Percentiles rank a stretch among this genome's conserved stretches.
These are phyloP conservation scores for Microascus cirrosus DNA, from an alignment of 2,329 filamentous ascomycete genomes.

Conservation along the genomic window DNA sequence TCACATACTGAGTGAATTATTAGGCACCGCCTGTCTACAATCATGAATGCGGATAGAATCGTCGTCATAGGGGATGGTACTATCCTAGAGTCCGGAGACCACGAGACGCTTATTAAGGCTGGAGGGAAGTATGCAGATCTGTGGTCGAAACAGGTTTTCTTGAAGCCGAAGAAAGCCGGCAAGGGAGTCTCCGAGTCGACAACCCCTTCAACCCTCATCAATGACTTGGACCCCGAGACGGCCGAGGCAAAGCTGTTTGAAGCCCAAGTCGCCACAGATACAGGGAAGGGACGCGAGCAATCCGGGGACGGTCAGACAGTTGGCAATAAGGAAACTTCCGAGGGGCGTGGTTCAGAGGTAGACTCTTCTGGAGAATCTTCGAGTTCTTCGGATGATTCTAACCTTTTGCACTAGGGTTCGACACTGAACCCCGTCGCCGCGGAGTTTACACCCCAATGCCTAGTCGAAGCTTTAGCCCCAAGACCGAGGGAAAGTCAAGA, in stretches of 20 bases:
- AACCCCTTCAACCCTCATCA: constrained; percentile 17
- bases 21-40: constrained; percentile 58
- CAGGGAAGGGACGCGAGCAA: constrained; percentile 12
- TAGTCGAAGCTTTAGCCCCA: constrained; percentile 7
- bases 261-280: constrained; percentile 13
- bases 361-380: constrained; percentile 5
- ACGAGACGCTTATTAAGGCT: constrained; percentile 44
- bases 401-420: constrained; percentile 33
- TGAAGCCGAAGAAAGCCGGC: constrained; percentile 29
- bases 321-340: constrained; percentile 4
- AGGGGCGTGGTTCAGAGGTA: neutral
- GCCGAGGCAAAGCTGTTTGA: constrained; percentile 22
- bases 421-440: constrained; percentile 44
- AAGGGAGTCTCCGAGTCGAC: constrained; percentile 12
- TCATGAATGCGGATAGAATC: constrained; percentile 58
- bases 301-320: constrained; percentile 10
- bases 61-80: constrained; percentile 53
- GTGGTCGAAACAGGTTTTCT: constrained; percentile 53
- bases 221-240: constrained; percentile 23
- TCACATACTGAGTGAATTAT: neutral
- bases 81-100: constrained; percentile 52
- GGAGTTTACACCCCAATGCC: constrained; percentile 38
- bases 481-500: neutral
- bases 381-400: constrained; percentile 19
- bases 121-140: constrained; percentile 52